Base-by-base conservation (phyloP, 225 moss, liverwort and hornwort species). In the Straminergon stramineum region DNA sequence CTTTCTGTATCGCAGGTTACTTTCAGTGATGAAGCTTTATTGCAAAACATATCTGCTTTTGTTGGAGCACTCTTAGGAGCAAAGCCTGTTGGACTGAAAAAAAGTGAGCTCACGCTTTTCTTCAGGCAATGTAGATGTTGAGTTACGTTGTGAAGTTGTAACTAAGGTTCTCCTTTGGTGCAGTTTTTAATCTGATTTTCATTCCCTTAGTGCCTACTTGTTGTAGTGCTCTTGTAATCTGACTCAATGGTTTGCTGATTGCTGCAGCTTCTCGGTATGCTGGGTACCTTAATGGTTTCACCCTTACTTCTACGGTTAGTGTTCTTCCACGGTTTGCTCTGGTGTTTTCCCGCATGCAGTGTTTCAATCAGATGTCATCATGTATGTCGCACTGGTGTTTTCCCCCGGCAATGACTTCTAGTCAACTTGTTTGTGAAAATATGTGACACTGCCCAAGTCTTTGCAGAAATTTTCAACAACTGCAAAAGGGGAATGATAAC, bases 51-150 rank as follows among this genome's bases (percentile, higher is more conserved):
- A 89, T 97, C 97, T 89, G 97, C 97, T 66, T 99, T 99, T 86
- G 95, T 96, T 32, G 96, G 96, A 78, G 99, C 99, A 78, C 90
- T 99, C 80, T 94, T 99, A 66, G 96, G 93, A 61, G 99, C 99
- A n/a, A 99, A 99, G 90, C 99, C 99, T 83, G 88, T 93, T 43
- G 99, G 99, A 89, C 86, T 99, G 56, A 99, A 99, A 84, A 99
- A 99, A 93, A 98, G 98, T 98, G 90, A 92, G 88, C 87, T 74
- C 67, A 53, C 69, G 15, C 41, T 64, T 81, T 79, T 79, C 71
- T 80, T 10, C 74, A 28, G 51, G 57, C 79, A 92, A 48, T n/a
- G 87, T 63, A 69, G 86, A 70, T 74, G 63, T 86, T 53, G 43
- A 70, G 32, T 69, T 62, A 70, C 48, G 30, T 86, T 24, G 56